phyloP scores from a whole-genome alignment of 176 grass and related monocot species.

The Eremochloa ophiuroides region DNA sequence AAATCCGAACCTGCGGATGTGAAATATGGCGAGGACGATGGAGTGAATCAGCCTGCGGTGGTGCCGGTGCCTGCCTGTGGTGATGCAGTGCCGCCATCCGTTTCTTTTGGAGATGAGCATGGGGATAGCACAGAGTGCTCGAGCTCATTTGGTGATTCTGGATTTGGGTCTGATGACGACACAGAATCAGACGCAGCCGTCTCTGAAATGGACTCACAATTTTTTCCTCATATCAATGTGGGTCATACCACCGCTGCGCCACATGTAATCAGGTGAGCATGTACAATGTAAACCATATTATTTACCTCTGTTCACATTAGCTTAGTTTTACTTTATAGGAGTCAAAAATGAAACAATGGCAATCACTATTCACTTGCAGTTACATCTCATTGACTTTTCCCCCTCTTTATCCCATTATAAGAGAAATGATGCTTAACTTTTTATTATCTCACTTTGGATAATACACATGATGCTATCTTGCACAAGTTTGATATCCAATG shows the following conservation, averaged over 20 bases:
- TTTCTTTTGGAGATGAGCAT: background rate
- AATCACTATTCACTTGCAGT: background rate
- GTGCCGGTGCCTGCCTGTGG: background rate
- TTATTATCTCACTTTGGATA: too few species aligned
- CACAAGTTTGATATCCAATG: background rate
- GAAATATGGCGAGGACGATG: background rate
- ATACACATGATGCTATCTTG: background rate
- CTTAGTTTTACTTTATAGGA: background rate
- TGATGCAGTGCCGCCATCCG: background rate
- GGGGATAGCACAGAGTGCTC: slow-evolving; percentile 63
- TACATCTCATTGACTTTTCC: background rate
- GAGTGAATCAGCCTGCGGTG: background rate
- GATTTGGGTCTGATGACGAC: slow-evolving; percentile 43
- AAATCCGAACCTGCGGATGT: background rate
- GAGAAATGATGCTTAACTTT: background rate
- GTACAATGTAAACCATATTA: background rate
- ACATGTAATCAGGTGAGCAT: slow-evolving; percentile 42
- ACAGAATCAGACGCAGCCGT: slow-evolving; percentile 19
- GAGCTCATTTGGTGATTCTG: slow-evolving; percentile 73
- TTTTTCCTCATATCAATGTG: slow-evolving; percentile 21
- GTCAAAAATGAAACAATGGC: background rate
- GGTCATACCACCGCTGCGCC: background rate
- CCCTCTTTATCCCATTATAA: background rate
- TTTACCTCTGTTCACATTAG: background rate
- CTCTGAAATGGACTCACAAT: slow-evolving; percentile 58